Base-by-base conservation (phyloP, 176 grass and related monocot species). In the Oryza punctata region DNA sequence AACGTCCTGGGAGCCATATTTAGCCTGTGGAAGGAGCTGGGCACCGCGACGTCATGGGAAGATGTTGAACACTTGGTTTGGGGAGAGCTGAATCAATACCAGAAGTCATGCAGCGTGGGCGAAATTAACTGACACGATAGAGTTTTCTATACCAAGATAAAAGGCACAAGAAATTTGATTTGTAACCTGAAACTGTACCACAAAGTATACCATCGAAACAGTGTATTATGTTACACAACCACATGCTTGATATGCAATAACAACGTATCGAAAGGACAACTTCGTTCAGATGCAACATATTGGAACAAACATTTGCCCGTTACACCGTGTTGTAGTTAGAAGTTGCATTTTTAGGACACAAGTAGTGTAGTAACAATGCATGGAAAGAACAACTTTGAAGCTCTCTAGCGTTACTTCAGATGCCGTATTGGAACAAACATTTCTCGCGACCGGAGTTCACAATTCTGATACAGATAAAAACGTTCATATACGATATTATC, bases 1-100 rank as follows among this genome's bases (percentile, higher is more conserved):
- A 95, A 95, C 65, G 89, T 95, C n/a, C 84, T 98, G 38, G 93
- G 87, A 64, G 82, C 93, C 77, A 94, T 98, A 87, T 95, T 98
- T 64, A 87, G 93, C 92, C 73, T 98, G 69, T 96, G 93, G 96
- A 91, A 90, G 67, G 89, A 98, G 76, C 78, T 96, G 32, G 87
- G 88, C 59, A 30, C 45, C 14, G 89, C 91, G 3, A 79, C 67
- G 1, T 90, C 85, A 19, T 99, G 96, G 96, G 93, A 99, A 67
- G 83, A 81, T 12, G 87, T 98, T 7, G 91, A 94, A 74, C 87
- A 90, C 27, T 49, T 82, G 8, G 89, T 99, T 29, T 99, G 96
- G 96, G 93, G 84, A 79, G 87, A 90, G 80, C 80, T 99, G 60
- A 99, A 99, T 63, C 28, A 75, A 59, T 94, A 97, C 65, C 92